Evolutionary conservation across 2,329 filamentous ascomycete species (phyloP).

Genomic region (Fusarium camptoceras): DNA sequence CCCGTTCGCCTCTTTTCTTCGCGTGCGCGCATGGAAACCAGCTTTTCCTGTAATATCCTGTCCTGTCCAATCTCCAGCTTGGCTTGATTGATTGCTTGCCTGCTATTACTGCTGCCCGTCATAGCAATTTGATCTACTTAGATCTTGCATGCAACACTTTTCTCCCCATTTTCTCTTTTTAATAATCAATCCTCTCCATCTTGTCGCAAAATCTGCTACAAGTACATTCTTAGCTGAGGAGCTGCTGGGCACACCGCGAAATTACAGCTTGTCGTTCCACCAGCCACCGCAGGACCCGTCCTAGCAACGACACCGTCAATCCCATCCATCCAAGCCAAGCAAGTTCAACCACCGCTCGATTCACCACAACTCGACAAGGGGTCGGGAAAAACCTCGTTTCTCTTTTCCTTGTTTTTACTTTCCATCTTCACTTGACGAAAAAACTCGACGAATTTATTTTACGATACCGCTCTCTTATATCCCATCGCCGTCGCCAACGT

Average conservation of each 20-base stretch:
- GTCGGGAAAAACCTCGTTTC: slow-evolving; percentile 30
- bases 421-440: slow-evolving; percentile 28
- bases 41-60: slow-evolving; percentile 25
- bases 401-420: slow-evolving; percentile 26
- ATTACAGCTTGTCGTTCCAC: slow-evolving; percentile 38
- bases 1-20: slow-evolving; percentile 33
- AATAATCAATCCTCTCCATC: neutral
- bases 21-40: slow-evolving; percentile 27
- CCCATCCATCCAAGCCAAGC: slow-evolving; percentile 18
- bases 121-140: slow-evolving; percentile 7
- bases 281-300: slow-evolving; percentile 38
- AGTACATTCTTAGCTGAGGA: slow-evolving; percentile 12
- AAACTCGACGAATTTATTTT: slow-evolving; percentile 13
- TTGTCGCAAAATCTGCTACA: slow-evolving; percentile 6
- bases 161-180: neutral
- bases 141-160: slow-evolving; percentile 1
- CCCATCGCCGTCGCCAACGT: slow-evolving; percentile 11
- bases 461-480: slow-evolving; percentile 27
- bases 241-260: slow-evolving; percentile 35
- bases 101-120: slow-evolving; percentile 5
- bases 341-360: slow-evolving; percentile 34
- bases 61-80: slow-evolving; percentile 10
- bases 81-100: neutral
- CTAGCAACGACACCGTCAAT: slow-evolving; percentile 39
- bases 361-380: slow-evolving; percentile 22